A percentile compares a stretch with the other conserved stretches of the same genome.
Conservation (phyloP, 371 early-diverging fungal species). For the Gilbertella persicaria region DNA sequence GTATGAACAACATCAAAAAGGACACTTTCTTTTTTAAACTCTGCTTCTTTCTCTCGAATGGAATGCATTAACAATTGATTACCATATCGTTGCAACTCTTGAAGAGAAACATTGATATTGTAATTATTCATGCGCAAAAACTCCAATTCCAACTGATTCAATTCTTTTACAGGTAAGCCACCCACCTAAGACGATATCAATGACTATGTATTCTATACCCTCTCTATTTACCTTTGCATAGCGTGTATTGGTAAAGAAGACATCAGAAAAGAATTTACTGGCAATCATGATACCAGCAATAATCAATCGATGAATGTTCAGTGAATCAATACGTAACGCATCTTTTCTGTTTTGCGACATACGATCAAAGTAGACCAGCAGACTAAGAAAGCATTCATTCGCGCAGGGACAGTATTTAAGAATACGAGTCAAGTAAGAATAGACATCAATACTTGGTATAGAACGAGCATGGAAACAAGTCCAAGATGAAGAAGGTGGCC, state of each 20-base stretch:
- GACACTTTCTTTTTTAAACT: not conserved
- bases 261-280: slow-evolving; percentile 82
- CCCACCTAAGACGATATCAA: slow-evolving; percentile 72
- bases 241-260: slow-evolving; percentile 85
- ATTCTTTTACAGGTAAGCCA: slow-evolving; percentile 86
- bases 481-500: slow-evolving; percentile 14
- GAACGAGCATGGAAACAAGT: slow-evolving; percentile 66
- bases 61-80: slow-evolving; percentile 67
- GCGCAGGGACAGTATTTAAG: slow-evolving; percentile 77
- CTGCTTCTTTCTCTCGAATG: slow-evolving; percentile 18
- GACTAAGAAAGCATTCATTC: slow-evolving; percentile 76
- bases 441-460: slow-evolving; percentile 46
- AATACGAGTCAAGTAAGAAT: slow-evolving; percentile 66
- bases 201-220: not conserved
- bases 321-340: slow-evolving; percentile 73
- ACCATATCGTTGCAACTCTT: slow-evolving; percentile 83
- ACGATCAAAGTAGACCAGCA: slow-evolving; percentile 80
- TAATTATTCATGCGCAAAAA: slow-evolving; percentile 75
- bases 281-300: slow-evolving; percentile 80
- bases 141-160: slow-evolving; percentile 89
- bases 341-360: slow-evolving; percentile 44
- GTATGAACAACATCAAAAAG: not conserved
- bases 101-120: slow-evolving; percentile 70
- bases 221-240: slow-evolving; percentile 67
- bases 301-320: slow-evolving; percentile 81